phyloP scores from a whole-genome alignment of 768 basidiomycete genomes.

The Panaeolus papilionaceus region DNA sequence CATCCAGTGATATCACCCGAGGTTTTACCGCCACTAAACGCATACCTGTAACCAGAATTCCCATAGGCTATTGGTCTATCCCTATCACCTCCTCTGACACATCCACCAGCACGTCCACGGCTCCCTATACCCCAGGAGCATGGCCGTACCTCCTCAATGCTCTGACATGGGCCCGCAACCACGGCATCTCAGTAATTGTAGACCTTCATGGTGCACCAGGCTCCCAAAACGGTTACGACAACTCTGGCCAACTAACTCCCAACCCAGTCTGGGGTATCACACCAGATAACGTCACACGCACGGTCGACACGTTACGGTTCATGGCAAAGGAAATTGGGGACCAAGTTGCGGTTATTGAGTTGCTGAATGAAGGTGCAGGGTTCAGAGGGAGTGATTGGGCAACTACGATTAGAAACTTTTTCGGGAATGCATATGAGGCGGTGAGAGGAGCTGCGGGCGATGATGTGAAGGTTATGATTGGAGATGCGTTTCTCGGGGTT shows the following conservation, averaged over 20 bases:
- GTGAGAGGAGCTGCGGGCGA: constrained; percentile 56
- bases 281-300: constrained; percentile 53
- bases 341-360: constrained; percentile 65
- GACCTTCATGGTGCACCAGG: constrained; percentile 81
- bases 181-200: constrained; percentile 71
- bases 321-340: constrained; percentile 59
- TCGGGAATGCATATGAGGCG: constrained; percentile 60
- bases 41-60: constrained; percentile 51
- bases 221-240: constrained; percentile 70
- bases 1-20: background rate
- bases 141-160: constrained; percentile 72
- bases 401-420: constrained; percentile 55
- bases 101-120: constrained; percentile 48
- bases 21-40: background rate
- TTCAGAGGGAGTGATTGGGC: constrained; percentile 51
- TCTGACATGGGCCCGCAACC: constrained; percentile 66
- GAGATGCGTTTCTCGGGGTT: constrained; percentile 72
- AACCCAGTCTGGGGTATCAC: constrained; percentile 61
- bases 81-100: constrained; percentile 64
- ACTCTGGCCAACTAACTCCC: constrained; percentile 68
- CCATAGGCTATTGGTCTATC: constrained; percentile 82
- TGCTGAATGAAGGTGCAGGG: constrained; percentile 73
- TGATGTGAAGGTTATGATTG: constrained; percentile 68
- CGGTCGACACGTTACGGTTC: constrained; percentile 62
- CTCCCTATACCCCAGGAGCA: constrained; percentile 67